Percentiles rank a stretch among this genome's conserved stretches.
Conservation (phyloP, 2,329 filamentous ascomycete genomes). For the Exophiala mesophila region DNA sequence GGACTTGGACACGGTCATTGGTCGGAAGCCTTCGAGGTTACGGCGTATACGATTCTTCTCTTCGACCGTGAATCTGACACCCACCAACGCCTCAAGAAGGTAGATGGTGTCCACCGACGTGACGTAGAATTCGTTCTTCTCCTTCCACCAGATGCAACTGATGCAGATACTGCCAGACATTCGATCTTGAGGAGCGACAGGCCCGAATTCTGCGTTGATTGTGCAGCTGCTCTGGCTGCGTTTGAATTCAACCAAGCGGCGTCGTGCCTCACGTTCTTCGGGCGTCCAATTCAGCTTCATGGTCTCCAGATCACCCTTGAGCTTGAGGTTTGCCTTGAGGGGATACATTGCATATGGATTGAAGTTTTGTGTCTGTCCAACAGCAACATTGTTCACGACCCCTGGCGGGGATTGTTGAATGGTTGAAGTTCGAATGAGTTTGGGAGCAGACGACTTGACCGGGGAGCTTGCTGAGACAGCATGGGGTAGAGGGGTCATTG, state of each 20-base stretch:
- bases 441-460: slow-evolving; percentile 47
- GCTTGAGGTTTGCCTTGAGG: slow-evolving; percentile 72
- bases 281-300: slow-evolving; percentile 81
- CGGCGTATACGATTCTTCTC: slow-evolving; percentile 97
- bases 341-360: slow-evolving; percentile 78
- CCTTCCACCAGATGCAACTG: slow-evolving; percentile 96
- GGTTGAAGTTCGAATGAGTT: slow-evolving; percentile 63
- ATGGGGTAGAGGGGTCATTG: slow-evolving; percentile 35
- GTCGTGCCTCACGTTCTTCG: slow-evolving; percentile 73
- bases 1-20: slow-evolving; percentile 86
- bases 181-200: slow-evolving; percentile 73
- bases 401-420: slow-evolving; percentile 52
- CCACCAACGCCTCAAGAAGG: slow-evolving; percentile 86
- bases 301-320: slow-evolving; percentile 74
- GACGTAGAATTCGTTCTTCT: slow-evolving; percentile 84
- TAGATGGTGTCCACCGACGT: slow-evolving; percentile 97
- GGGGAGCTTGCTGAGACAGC: slow-evolving; percentile 44
- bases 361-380: slow-evolving; percentile 46
- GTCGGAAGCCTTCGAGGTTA: slow-evolving; percentile 91
- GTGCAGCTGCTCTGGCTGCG: slow-evolving; percentile 77
- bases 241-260: slow-evolving; percentile 83
- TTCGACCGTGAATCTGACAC: slow-evolving; percentile 82
- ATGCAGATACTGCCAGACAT: slow-evolving; percentile 84
- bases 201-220: slow-evolving; percentile 72
- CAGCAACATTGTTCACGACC: slow-evolving; percentile 40